Percentiles rank a stretch among this genome's conserved stretches.
These are phyloP conservation scores for Aspergillus ostianus DNA, from an alignment of 495 filamentous ascomycete genomes.

Conservation along the genomic window DNA sequence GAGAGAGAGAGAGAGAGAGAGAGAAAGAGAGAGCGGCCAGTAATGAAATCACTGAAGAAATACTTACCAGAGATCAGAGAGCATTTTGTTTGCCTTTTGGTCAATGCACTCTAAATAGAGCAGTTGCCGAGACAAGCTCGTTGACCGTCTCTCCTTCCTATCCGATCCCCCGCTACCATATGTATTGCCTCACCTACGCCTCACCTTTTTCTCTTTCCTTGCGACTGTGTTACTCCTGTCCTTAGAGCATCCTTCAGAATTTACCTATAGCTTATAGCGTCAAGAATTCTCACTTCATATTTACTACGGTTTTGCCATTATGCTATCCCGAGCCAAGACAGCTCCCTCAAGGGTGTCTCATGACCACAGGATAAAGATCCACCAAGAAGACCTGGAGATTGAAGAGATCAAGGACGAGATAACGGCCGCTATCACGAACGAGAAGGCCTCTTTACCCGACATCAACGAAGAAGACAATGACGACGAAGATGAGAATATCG, in stretches of 20 bases:
- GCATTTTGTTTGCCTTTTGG: no score
- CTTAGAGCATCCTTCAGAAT: no score
- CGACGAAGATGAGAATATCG: constrained; percentile 72
- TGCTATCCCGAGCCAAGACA: background rate
- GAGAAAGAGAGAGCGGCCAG: no score
- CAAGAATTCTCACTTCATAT: background rate
- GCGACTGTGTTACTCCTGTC: background rate
- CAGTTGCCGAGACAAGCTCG: background rate
- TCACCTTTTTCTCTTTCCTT: background rate
- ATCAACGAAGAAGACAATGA: constrained; percentile 44
- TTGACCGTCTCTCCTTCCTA: background rate
- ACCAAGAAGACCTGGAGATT: background rate
- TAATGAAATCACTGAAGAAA: constrained; percentile 8
- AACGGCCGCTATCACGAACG: background rate
- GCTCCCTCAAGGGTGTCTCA: background rate
- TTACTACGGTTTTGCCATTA: background rate
- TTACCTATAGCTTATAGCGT: background rate
- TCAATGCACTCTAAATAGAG: no score
- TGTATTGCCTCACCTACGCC: background rate
- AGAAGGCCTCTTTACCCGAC: background rate
- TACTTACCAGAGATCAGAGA: no score
- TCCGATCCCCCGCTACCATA: background rate
- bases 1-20: no score
- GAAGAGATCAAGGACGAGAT: background rate
- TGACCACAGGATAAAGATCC: background rate